Percentiles rank a stretch among this genome's conserved stretches.
These are phyloP conservation scores for Xylariaceae sp. DNA, from an alignment of 2,329 filamentous ascomycete genomes.

Conservation along the genomic window DNA sequence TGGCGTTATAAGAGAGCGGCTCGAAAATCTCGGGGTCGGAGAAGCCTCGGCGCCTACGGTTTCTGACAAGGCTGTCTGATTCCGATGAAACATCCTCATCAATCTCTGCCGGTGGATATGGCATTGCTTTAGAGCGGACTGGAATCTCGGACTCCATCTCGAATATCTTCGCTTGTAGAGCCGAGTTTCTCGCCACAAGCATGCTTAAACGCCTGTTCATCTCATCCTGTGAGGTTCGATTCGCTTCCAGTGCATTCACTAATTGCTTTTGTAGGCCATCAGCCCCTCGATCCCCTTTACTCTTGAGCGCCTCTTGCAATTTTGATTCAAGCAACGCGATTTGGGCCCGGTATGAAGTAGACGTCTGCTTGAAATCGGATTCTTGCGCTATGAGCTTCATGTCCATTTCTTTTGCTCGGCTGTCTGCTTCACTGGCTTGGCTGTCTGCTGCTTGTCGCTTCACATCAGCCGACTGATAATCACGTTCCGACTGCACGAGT, in stretches of 20 bases:
- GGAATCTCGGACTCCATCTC: slow-evolving; percentile 41
- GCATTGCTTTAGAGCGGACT: slow-evolving; percentile 17
- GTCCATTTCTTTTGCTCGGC: slow-evolving; percentile 54
- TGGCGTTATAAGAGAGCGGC: slow-evolving; percentile 39
- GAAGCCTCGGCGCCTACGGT: slow-evolving; percentile 36
- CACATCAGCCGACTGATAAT: slow-evolving; percentile 60
- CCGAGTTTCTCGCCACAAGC: slow-evolving; percentile 49
- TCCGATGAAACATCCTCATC: slow-evolving; percentile 36
- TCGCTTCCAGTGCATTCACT: slow-evolving; percentile 46
- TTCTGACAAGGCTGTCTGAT: slow-evolving; percentile 35
- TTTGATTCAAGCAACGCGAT: slow-evolving; percentile 44
- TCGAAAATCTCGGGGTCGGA: slow-evolving; percentile 44
- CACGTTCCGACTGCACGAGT: slow-evolving; percentile 57
- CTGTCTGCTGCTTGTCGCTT: slow-evolving; percentile 54
- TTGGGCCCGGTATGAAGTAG: slow-evolving; percentile 44
- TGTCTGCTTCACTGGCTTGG: slow-evolving; percentile 56
- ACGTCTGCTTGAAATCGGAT: slow-evolving; percentile 42
- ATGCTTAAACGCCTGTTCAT: slow-evolving; percentile 49
- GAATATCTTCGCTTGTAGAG: slow-evolving; percentile 47
- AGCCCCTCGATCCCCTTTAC: slow-evolving; percentile 22
- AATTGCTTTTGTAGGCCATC: slow-evolving; percentile 37
- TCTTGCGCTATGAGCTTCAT: slow-evolving; percentile 53
- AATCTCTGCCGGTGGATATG: slow-evolving; percentile 19
- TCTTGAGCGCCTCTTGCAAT: slow-evolving; percentile 38
- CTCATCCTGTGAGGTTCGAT: slow-evolving; percentile 49